Conservation (phyloP, 2,329 filamentous ascomycete genomes). For the Colletotrichum spaethianum region DNA sequence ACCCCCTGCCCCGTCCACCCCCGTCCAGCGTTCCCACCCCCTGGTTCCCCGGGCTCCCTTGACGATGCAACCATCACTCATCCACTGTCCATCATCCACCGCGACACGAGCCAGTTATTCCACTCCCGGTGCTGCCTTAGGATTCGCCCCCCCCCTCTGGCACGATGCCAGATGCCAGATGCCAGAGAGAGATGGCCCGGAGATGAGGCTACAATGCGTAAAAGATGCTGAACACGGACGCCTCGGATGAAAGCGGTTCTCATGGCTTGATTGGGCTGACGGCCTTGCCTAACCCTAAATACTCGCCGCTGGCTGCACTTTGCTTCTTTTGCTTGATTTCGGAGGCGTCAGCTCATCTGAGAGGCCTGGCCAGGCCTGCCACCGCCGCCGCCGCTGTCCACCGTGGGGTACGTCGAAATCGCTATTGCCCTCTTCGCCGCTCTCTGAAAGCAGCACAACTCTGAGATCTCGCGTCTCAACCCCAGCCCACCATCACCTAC, state of each 20-base stretch:
- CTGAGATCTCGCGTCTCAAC: constrained; percentile 14
- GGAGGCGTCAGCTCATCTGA: background rate
- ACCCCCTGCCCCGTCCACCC: constrained; percentile 11
- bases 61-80: constrained; percentile 2
- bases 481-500: constrained; percentile 9
- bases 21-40: constrained; percentile 6
- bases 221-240: constrained; percentile 9
- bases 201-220: constrained; percentile 31
- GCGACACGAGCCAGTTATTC: constrained; percentile 5
- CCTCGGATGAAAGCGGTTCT: constrained; percentile 37
- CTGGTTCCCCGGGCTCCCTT: background rate
- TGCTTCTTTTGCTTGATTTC: background rate
- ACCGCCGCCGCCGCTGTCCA: no score
- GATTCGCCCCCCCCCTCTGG: background rate
- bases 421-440: background rate
- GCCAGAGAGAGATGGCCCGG: constrained; percentile 20
- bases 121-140: background rate
- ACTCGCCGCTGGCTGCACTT: background rate
- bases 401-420: background rate
- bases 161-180: background rate
- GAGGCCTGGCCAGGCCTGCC: background rate
- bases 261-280: constrained; percentile 17
- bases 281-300: constrained; percentile 1
- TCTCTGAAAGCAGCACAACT: constrained; percentile 11
- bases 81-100: background rate